Conservation (phyloP, 1,139 yeast species). For the Kodamaea arcana region DNA sequence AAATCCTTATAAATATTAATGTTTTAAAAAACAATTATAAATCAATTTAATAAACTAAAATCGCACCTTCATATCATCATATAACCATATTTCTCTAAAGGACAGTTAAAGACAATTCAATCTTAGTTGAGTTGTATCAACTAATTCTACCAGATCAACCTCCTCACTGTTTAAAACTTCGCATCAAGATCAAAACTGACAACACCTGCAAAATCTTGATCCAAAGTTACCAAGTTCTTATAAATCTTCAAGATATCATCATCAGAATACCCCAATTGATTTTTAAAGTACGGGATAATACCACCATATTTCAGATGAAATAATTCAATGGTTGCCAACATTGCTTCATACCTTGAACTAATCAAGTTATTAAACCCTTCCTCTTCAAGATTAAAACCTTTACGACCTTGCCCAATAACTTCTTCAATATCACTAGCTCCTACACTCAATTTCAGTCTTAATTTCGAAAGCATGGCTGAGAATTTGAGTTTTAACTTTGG, state of each 20-base stretch:
- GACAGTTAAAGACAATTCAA: too few species aligned
- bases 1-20: too few species aligned
- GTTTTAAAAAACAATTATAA: too few species aligned
- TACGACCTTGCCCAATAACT: constrained; percentile 31
- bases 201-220: constrained; percentile 16
- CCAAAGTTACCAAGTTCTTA: constrained; percentile 35
- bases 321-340: constrained; percentile 58
- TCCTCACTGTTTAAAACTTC: constrained; percentile 9
- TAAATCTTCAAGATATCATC: constrained; percentile 50
- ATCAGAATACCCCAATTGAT: constrained; percentile 42
- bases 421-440: constrained; percentile 27
- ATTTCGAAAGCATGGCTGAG: constrained; percentile 23
- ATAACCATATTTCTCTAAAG: too few species aligned
- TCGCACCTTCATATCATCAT: too few species aligned
- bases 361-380: constrained; percentile 56
- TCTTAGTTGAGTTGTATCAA: too few species aligned
- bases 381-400: constrained; percentile 37
- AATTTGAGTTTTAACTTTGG: constrained; percentile 34
- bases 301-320: constrained; percentile 54
- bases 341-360: constrained; percentile 67
- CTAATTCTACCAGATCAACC: too few species aligned
- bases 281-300: constrained; percentile 46
- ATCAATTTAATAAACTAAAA: too few species aligned
- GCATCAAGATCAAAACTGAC: constrained; percentile 26
- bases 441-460: constrained; percentile 22